These are phyloP conservation scores for Trypanosoma cruzi DNA, from an alignment of 208 protist genomes.

Conservation along the genomic window DNA sequence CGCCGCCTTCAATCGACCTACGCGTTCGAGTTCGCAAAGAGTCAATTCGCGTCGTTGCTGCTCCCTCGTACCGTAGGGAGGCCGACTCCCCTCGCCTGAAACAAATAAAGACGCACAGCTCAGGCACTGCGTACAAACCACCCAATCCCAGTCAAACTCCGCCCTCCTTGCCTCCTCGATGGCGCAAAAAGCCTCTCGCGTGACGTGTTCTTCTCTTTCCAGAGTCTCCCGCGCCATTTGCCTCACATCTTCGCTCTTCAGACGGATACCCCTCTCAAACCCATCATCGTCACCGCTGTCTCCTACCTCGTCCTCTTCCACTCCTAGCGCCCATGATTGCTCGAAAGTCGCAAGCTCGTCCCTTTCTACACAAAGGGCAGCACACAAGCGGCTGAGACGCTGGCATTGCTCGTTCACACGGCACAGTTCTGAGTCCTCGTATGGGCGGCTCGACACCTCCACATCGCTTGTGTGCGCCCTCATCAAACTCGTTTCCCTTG, in stretches of 20 bases:
- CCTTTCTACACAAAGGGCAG: neutral
- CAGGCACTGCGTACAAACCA: neutral
- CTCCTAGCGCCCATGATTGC: too few species aligned
- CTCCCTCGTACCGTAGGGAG: neutral
- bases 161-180: neutral
- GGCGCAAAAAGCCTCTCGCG: conserved; percentile 1
- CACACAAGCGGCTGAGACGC: neutral
- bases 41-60: neutral
- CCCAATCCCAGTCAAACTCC: neutral
- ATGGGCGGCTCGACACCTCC: neutral
- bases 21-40: conserved; percentile 6
- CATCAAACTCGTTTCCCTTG: neutral
- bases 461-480: neutral
- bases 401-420: neutral
- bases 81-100: neutral
- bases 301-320: neutral
- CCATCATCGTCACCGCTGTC: neutral
- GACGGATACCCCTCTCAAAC: too few species aligned
- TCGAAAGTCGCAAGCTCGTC: neutral
- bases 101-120: neutral
- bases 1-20: neutral
- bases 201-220: neutral
- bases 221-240: neutral
- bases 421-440: neutral
- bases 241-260: neutral